These are phyloP conservation scores for Coemansia sp. DNA, from an alignment of 192 early-diverging fungal genomes.

Conservation along the genomic window DNA sequence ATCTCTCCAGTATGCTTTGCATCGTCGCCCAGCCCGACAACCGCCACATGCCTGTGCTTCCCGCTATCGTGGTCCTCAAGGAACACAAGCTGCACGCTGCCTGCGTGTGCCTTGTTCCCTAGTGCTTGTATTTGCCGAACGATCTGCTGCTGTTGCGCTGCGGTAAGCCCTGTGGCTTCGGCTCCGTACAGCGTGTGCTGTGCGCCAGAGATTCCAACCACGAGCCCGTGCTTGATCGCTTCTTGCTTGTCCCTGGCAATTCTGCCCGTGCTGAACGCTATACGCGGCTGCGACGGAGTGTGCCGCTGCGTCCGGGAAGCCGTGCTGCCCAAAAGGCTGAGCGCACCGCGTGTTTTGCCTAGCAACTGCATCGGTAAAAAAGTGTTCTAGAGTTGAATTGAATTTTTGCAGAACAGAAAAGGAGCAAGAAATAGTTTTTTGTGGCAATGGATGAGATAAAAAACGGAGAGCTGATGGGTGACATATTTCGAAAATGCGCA, in stretches of 20 bases:
- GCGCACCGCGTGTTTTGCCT: background rate
- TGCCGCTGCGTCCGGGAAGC: background rate
- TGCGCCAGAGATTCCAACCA: slow-evolving; percentile 25
- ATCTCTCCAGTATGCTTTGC: slow-evolving; percentile 47
- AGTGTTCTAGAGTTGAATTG: no score
- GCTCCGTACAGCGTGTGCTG: slow-evolving; percentile 36
- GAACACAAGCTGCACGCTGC: slow-evolving; percentile 50
- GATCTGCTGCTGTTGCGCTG: slow-evolving; percentile 32
- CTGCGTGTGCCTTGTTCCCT: slow-evolving; percentile 28
- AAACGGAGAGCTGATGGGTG: no score
- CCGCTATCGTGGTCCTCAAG: slow-evolving; percentile 33
- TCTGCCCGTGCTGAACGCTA: slow-evolving; percentile 9
- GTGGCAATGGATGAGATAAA: no score
- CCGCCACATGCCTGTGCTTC: slow-evolving; percentile 60
- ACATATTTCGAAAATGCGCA: no score
- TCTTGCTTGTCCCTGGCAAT: slow-evolving; percentile 3
- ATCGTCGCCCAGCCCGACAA: slow-evolving; percentile 62
- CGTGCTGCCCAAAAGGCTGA: background rate
- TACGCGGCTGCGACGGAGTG: background rate
- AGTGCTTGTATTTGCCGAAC: slow-evolving; percentile 21
- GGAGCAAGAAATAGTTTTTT: no score
- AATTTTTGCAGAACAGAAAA: no score
- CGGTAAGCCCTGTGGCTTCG: slow-evolving; percentile 14
- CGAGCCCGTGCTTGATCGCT: slow-evolving; percentile 27
- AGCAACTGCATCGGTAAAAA: background rate